Conservation (phyloP, 192 early-diverging fungal species). For the Mortierella hygrophila region DNA sequence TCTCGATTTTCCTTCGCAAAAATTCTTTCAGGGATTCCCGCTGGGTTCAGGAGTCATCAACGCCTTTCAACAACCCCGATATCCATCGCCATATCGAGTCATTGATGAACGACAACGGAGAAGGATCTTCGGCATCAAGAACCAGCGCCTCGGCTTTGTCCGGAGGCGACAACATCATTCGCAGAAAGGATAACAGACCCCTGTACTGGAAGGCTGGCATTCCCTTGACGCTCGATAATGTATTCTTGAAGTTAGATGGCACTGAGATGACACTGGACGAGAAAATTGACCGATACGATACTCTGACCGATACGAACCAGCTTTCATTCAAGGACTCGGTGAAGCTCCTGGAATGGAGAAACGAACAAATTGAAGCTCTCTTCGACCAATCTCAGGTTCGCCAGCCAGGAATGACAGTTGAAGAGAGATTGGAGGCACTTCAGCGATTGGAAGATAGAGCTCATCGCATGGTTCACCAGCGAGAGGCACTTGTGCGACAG, state of each 20-base stretch:
- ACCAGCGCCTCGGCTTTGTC: not conserved
- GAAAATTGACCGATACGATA: conserved; percentile 29
- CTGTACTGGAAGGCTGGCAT: conserved; percentile 30
- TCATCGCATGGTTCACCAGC: conserved; percentile 3
- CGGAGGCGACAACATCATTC: conserved; percentile 25
- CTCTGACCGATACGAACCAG: not conserved
- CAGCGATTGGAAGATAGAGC: conserved; percentile 7
- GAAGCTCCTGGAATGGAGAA: conserved; percentile 24
- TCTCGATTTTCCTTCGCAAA: not conserved
- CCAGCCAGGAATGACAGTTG: conserved; percentile 6
- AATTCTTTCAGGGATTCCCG: not conserved
- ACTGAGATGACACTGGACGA: conserved; percentile 25
- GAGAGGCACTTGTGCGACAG: conserved; percentile 10
- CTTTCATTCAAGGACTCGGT: conserved; percentile 33
- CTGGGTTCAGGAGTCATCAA: conserved; percentile 5
- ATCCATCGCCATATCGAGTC: conserved; percentile 2
- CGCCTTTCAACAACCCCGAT: not conserved
- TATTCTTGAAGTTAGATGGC: conserved; percentile 34
- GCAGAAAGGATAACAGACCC: conserved; percentile 5
- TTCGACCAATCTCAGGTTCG: conserved; percentile 5
- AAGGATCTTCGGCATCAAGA: conserved; percentile 15
- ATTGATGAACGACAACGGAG: conserved; percentile 1
- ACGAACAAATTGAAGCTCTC: not conserved
- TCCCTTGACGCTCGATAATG: conserved; percentile 29
- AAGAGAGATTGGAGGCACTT: conserved; percentile 8